These are phyloP conservation scores for Collybiopsis luxurians DNA, from an alignment of 768 basidiomycete genomes.

Conservation along the genomic window DNA sequence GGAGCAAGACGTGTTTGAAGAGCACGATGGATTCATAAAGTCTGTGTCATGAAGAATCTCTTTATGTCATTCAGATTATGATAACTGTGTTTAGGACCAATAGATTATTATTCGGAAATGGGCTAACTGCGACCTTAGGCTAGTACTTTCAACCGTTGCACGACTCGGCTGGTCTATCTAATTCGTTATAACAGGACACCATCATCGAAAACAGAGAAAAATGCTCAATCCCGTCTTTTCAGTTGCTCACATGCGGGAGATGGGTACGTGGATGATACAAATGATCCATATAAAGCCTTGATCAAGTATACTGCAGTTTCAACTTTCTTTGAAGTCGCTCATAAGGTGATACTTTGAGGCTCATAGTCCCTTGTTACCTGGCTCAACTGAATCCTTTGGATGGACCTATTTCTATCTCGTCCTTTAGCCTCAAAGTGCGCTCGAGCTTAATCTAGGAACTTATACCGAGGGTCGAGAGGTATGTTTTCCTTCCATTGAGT, in stretches of 20 bases:
- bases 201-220: constrained; percentile 31
- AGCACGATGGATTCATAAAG: neutral
- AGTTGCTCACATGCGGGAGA: constrained; percentile 26
- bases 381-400: neutral
- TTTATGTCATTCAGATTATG: neutral
- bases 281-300: neutral
- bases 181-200: constrained; percentile 10
- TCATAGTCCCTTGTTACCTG: too few species aligned
- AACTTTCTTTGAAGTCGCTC: constrained; percentile 1
- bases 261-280: constrained; percentile 19
- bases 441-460: neutral
- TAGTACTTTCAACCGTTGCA: neutral
- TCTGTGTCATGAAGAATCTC: neutral
- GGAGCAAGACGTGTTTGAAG: constrained; percentile 3
- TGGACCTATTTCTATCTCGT: too few species aligned
- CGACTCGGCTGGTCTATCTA: too few species aligned
- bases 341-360: constrained; percentile 1
- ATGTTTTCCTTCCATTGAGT: constrained; percentile 20
- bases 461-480: neutral
- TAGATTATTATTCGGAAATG: constrained; percentile 1
- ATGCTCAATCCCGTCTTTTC: constrained; percentile 35
- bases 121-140: neutral
- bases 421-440: neutral
- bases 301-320: neutral
- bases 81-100: neutral